Conservation (phyloP, 768 basidiomycete species). For the Rickenella mellea region DNA sequence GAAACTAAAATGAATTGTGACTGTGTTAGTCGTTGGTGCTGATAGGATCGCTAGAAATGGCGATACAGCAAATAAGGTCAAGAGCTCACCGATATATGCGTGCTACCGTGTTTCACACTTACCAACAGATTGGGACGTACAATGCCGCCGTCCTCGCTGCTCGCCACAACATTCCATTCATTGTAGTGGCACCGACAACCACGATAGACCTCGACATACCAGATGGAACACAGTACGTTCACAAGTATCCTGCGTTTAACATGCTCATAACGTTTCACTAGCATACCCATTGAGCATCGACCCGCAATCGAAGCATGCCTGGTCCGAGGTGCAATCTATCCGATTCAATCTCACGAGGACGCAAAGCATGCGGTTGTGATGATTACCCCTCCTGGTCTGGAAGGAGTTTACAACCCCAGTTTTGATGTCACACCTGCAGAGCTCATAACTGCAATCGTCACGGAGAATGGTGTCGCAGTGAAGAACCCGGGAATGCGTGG, state of each 20-base stretch:
- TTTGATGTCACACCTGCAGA: constrained; percentile 96
- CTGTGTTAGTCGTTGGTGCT: constrained; percentile 62
- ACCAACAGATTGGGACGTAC: constrained; percentile 76
- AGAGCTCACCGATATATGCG: constrained; percentile 5
- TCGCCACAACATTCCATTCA: constrained; percentile 81
- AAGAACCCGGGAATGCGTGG: constrained; percentile 43
- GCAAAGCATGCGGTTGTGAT: constrained; percentile 62
- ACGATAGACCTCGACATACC: constrained; percentile 79
- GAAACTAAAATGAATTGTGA: neutral
- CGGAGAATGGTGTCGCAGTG: constrained; percentile 88
- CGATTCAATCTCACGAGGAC: constrained; percentile 28
- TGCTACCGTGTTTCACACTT: neutral
- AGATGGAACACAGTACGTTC: constrained; percentile 50
- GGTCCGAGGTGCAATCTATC: constrained; percentile 74
- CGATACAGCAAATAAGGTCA: constrained; percentile 92
- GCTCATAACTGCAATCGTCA: constrained; percentile 89
- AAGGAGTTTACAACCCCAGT: constrained; percentile 78
- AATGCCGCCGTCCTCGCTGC: constrained; percentile 90
- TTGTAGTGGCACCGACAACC: constrained; percentile 88
- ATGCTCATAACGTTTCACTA: constrained; percentile 11
- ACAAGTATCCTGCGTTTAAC: neutral
- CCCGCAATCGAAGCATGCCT: constrained; percentile 82
- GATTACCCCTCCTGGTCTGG: constrained; percentile 63
- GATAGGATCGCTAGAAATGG: constrained; percentile 88
- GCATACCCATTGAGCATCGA: constrained; percentile 91